Percentiles rank a stretch among this genome's conserved stretches.
Conservation (phyloP, 768 basidiomycete genomes). For the Hemileccinum rubropunctum region DNA sequence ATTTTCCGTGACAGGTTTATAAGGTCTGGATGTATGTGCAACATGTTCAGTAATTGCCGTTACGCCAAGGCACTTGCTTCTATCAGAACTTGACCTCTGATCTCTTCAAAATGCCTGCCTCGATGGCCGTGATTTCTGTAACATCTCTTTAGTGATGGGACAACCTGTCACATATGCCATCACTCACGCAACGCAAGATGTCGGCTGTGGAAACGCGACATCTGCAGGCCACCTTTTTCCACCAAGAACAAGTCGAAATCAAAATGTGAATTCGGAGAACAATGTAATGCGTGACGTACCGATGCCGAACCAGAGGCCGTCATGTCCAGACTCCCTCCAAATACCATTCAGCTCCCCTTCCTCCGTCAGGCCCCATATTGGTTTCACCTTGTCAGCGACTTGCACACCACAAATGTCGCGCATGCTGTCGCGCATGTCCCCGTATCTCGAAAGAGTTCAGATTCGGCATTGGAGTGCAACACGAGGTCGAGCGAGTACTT, state of each 20-base stretch:
- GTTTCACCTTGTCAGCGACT: constrained; percentile 42
- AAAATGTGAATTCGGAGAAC: too few relatives aligned
- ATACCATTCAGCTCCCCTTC: constrained; percentile 57
- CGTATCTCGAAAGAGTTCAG: constrained; percentile 39
- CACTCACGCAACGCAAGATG: constrained; percentile 30
- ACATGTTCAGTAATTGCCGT: background rate
- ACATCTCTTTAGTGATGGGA: background rate
- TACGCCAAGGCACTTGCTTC: too few relatives aligned
- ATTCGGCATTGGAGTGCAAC: background rate
- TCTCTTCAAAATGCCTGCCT: constrained; percentile 24
- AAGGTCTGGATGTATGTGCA: background rate
- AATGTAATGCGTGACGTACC: background rate
- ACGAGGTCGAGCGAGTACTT: background rate
- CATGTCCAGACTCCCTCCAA: constrained; percentile 32
- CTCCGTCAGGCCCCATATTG: constrained; percentile 60
- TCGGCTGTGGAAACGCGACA: constrained; percentile 28
- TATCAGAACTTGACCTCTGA: constrained; percentile 20
- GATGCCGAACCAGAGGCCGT: constrained; percentile 8
- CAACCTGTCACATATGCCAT: background rate
- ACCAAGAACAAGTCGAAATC: background rate
- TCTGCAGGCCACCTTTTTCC: background rate
- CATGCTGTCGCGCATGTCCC: constrained; percentile 42
- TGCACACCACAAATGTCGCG: constrained; percentile 45
- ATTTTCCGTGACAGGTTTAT: background rate
- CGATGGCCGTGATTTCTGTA: constrained; percentile 28